Evolutionary conservation across 2,329 filamentous ascomycete genomes (phyloP).

Genomic region (Neonectria faginata): DNA sequence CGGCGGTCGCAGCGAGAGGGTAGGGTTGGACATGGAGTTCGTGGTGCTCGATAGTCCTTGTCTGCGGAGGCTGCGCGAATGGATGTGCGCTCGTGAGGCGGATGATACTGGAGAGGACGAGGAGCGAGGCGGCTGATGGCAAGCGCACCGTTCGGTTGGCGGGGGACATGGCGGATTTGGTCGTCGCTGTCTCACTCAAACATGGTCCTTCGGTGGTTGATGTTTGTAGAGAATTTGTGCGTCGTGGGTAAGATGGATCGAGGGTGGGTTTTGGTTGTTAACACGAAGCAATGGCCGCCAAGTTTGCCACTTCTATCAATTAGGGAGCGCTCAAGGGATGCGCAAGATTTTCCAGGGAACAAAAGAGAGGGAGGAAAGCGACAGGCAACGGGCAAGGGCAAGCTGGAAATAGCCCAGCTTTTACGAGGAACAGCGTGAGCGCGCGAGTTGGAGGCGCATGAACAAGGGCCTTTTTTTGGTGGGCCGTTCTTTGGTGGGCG

Average conservation of each 20-base stretch:
- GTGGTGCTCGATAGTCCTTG: slow-evolving; percentile 51
- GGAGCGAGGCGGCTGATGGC: slow-evolving; percentile 50
- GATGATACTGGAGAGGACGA: slow-evolving; percentile 51
- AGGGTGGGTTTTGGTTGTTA: slow-evolving; percentile 17
- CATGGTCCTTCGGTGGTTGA: slow-evolving; percentile 31
- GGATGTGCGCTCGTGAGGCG: slow-evolving; percentile 51
- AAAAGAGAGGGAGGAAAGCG: slow-evolving; percentile 23
- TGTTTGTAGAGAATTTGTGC: slow-evolving; percentile 19
- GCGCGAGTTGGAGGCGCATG: background rate
- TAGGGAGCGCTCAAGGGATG: slow-evolving; percentile 6
- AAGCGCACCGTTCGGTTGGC: slow-evolving; percentile 51
- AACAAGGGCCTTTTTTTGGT: slow-evolving; percentile 3
- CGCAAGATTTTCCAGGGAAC: slow-evolving; percentile 6
- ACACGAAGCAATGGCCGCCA: slow-evolving; percentile 11
- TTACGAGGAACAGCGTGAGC: slow-evolving; percentile 17
- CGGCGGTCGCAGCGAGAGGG: slow-evolving; percentile 56
- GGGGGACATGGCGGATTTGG: slow-evolving; percentile 40
- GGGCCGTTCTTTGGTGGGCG: background rate
- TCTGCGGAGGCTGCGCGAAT: slow-evolving; percentile 57
- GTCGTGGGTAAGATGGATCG: slow-evolving; percentile 25
- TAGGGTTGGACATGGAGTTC: slow-evolving; percentile 56
- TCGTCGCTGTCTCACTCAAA: slow-evolving; percentile 40
- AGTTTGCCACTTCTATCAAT: background rate
- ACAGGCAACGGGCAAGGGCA: slow-evolving; percentile 21
- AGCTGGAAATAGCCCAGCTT: slow-evolving; percentile 23